Conservation (phyloP, 2,329 filamentous ascomycete species). For the Aureobasidium sp. region DNA sequence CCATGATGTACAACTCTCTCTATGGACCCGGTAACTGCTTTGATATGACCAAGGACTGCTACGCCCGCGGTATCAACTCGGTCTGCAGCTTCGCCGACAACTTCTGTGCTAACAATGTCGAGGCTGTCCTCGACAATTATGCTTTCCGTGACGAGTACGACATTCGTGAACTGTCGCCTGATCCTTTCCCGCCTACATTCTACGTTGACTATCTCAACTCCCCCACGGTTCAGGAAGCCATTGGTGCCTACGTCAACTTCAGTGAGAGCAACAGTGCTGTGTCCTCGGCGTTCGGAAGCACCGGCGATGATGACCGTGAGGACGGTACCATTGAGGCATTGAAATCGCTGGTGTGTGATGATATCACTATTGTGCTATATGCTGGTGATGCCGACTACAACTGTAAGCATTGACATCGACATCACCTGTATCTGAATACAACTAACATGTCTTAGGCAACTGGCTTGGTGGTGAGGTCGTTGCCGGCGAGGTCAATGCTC, state of each 20-base stretch:
- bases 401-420: neutral
- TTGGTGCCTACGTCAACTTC: constrained; percentile 54
- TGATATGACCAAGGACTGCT: constrained; percentile 49
- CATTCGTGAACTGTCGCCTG: constrained; percentile 45
- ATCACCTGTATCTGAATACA: neutral
- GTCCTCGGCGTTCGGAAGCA: constrained; percentile 35
- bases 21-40: constrained; percentile 55
- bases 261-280: constrained; percentile 39
- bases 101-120: constrained; percentile 48
- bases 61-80: constrained; percentile 40
- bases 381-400: constrained; percentile 37
- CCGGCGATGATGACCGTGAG: constrained; percentile 43
- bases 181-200: constrained; percentile 50
- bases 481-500: constrained; percentile 30
- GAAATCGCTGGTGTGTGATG: constrained; percentile 29
- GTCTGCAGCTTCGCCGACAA: constrained; percentile 47
- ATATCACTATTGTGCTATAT: constrained; percentile 35
- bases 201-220: constrained; percentile 52
- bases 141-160: constrained; percentile 52
- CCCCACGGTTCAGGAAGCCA: constrained; percentile 44
- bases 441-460: constrained; percentile 27
- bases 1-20: constrained; percentile 49
- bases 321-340: constrained; percentile 35
- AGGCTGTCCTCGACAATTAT: constrained; percentile 43
- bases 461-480: constrained; percentile 38